Conservation (phyloP, 768 basidiomycete species). For the Chalciporus chontae region DNA sequence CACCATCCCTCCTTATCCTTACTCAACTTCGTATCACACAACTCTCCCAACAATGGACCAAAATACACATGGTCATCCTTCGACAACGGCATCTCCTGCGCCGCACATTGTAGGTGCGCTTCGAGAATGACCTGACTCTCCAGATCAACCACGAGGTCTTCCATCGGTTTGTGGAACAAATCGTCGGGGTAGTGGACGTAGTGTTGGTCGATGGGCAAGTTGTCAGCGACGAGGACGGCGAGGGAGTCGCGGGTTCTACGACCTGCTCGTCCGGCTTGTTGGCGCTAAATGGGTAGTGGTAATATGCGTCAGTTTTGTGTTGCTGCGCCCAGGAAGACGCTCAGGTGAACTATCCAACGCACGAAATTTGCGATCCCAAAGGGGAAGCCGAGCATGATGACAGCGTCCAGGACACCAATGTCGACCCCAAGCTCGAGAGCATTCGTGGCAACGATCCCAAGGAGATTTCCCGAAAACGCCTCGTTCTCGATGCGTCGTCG, state of each 20-base stretch:
- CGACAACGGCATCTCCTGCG: slow-evolving; percentile 78
- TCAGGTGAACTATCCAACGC: slow-evolving; percentile 21
- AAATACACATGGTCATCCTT: slow-evolving; percentile 68
- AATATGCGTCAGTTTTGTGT: background rate
- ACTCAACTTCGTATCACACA: slow-evolving; percentile 59
- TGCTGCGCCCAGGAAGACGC: background rate
- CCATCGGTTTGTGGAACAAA: slow-evolving; percentile 58
- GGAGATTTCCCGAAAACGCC: slow-evolving; percentile 78
- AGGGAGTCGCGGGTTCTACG: slow-evolving; percentile 78
- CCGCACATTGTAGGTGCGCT: slow-evolving; percentile 86
- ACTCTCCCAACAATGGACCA: slow-evolving; percentile 51
- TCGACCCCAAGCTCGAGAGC: slow-evolving; percentile 91
- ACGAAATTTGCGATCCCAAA: slow-evolving; percentile 78
- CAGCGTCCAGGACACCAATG: slow-evolving; percentile 84
- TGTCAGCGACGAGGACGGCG: slow-evolving; percentile 67
- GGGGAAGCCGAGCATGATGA: slow-evolving; percentile 87
- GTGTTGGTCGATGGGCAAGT: slow-evolving; percentile 68
- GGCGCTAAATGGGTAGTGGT: slow-evolving; percentile 46
- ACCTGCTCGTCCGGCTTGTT: slow-evolving; percentile 88
- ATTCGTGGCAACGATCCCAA: slow-evolving; percentile 88
- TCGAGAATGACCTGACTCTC: slow-evolving; percentile 75
- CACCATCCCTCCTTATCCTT: slow-evolving; percentile 83
- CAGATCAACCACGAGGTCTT: slow-evolving; percentile 67
- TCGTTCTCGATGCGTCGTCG: slow-evolving; percentile 81
- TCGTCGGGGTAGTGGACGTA: slow-evolving; percentile 68